Conservation (phyloP, 495 filamentous ascomycete species). For the Penicillium coprophilum region DNA sequence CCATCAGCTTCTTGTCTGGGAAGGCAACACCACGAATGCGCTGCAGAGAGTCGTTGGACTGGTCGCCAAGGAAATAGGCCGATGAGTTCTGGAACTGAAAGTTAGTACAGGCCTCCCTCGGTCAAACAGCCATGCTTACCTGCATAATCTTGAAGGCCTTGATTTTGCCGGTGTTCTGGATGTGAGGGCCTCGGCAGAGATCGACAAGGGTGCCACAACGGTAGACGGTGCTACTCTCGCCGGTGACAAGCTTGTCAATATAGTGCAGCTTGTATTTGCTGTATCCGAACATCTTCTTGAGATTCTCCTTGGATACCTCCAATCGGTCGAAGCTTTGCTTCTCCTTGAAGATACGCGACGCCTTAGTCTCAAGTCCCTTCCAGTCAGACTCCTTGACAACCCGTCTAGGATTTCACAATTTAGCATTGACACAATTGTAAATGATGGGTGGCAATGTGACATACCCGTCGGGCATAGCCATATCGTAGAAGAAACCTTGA, state of each 20-base stretch:
- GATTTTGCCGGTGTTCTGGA: slow-evolving; percentile 88
- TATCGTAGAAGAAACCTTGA: slow-evolving; percentile 98
- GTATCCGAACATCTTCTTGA: slow-evolving; percentile 94
- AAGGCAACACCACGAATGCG: slow-evolving; percentile 96
- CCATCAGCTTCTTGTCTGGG: slow-evolving; percentile 92
- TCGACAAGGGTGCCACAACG: slow-evolving; percentile 79
- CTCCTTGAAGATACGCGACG: slow-evolving; percentile 82
- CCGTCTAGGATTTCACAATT: slow-evolving; percentile 34
- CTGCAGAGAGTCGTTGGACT: slow-evolving; percentile 88
- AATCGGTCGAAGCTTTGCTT: slow-evolving; percentile 94
- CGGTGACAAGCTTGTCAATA: slow-evolving; percentile 91
- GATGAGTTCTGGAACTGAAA: slow-evolving; percentile 71
- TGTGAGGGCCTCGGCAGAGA: slow-evolving; percentile 78
- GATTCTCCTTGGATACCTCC: slow-evolving; percentile 80
- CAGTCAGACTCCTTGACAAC: slow-evolving; percentile 75
- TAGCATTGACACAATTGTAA: slow-evolving; percentile 14
- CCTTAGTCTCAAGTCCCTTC: slow-evolving; percentile 73
- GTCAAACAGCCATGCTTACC: slow-evolving; percentile 34
- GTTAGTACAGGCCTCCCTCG: slow-evolving; percentile 9
- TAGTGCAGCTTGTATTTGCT: slow-evolving; percentile 96
- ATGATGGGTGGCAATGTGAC: slow-evolving; percentile 3
- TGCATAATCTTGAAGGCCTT: slow-evolving; percentile 92
- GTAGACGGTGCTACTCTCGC: slow-evolving; percentile 90
- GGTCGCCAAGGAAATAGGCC: slow-evolving; percentile 93
- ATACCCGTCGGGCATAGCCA: slow-evolving; percentile 74